Percentiles rank a stretch among this genome's conserved stretches.
phyloP scores from a whole-genome alignment of 495 filamentous ascomycete species.

The Ramalina intermedia region DNA sequence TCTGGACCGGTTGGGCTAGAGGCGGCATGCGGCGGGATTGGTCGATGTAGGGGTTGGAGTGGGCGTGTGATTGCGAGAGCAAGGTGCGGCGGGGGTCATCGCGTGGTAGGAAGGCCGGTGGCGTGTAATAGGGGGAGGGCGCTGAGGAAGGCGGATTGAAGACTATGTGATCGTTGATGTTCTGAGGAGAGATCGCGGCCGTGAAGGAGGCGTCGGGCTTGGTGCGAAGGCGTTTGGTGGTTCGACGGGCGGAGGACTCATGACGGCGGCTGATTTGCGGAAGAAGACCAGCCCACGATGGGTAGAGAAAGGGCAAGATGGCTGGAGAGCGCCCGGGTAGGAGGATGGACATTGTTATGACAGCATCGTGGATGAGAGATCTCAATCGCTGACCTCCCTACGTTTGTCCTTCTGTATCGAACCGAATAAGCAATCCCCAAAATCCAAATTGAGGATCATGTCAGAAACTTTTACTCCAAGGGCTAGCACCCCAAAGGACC shows the following conservation, averaged over 20 bases:
- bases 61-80: slow-evolving; percentile 20
- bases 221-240: slow-evolving; percentile 56
- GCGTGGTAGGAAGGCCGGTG: slow-evolving; percentile 73
- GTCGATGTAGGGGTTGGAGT: slow-evolving; percentile 14
- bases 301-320: slow-evolving; percentile 28
- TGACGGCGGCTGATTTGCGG: slow-evolving; percentile 30
- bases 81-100: slow-evolving; percentile 57
- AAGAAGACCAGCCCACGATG: slow-evolving; percentile 26
- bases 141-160: slow-evolving; percentile 88
- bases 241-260: slow-evolving; percentile 56
- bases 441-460: no score
- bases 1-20: slow-evolving; percentile 32
- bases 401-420: no score
- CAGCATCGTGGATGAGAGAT: no score
- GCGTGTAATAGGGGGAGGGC: slow-evolving; percentile 73
- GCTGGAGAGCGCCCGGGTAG: not conserved
- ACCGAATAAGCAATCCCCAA: no score
- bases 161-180: slow-evolving; percentile 53
- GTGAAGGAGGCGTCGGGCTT: slow-evolving; percentile 61
- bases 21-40: slow-evolving; percentile 34
- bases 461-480: no score
- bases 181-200: slow-evolving; percentile 22
- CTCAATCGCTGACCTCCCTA: no score
- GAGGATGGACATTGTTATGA: slow-evolving; percentile 4
- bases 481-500: no score